Percentiles rank a stretch among this genome's conserved stretches.
phyloP scores from a whole-genome alignment of 2,329 filamentous ascomycete genomes.

The Exophiala oligosperma region DNA sequence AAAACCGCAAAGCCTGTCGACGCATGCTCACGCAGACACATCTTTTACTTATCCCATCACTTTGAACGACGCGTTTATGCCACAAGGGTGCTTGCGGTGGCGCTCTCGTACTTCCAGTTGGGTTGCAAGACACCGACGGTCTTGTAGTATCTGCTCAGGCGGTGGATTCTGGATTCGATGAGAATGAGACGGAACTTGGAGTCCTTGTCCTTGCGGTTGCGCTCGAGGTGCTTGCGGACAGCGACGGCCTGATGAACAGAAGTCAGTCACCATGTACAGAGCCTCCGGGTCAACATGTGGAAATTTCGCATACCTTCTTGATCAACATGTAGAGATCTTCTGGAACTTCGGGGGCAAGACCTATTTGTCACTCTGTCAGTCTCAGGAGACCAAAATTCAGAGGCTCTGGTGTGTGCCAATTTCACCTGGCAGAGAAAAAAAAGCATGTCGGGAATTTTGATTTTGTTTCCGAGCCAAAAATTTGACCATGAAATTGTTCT shows the following conservation, averaged over 20 bases:
- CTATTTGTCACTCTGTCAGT: slow-evolving; percentile 94
- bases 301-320: slow-evolving; percentile 78
- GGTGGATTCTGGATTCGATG: slow-evolving; percentile 99
- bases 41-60: no score
- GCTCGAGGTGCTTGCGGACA: slow-evolving; percentile 99
- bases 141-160: slow-evolving; percentile 99
- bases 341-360: slow-evolving; percentile 96
- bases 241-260: slow-evolving; percentile 70
- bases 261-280: neutral
- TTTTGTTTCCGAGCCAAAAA: no score
- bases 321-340: slow-evolving; percentile 99
- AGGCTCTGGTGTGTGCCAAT: slow-evolving; percentile 56
- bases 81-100: slow-evolving; percentile 92
- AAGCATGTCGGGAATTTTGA: neutral
- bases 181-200: slow-evolving; percentile 99
- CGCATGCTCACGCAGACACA: no score
- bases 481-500: no score
- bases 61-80: slow-evolving; percentile 59
- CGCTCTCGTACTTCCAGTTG: slow-evolving; percentile 98
- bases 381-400: slow-evolving; percentile 70
- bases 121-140: slow-evolving; percentile 79
- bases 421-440: slow-evolving; percentile 4
- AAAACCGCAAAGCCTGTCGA: no score
- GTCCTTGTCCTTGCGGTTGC: slow-evolving; percentile 99
- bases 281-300: neutral